Conservation (phyloP, 495 filamentous ascomycete species). For the Podospora didyma region DNA sequence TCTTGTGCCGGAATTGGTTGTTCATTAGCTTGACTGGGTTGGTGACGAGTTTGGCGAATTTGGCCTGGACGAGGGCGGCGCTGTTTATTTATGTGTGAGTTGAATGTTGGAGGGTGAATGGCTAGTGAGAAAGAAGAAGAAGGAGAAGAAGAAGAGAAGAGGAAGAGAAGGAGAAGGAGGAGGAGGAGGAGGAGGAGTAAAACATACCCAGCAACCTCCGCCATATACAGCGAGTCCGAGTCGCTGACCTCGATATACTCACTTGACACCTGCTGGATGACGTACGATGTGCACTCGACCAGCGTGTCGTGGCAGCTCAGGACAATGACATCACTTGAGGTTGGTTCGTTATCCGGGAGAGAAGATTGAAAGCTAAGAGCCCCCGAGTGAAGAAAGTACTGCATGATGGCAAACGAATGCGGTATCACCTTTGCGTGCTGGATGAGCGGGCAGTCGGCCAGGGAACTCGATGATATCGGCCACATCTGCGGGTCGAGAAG, state of each 20-base stretch:
- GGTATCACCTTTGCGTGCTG: slow-evolving; percentile 4
- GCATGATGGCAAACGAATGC: slow-evolving; percentile 1
- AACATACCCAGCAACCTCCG: slow-evolving; percentile 3
- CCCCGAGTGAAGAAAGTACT: not conserved
- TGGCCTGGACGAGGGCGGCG: not conserved
- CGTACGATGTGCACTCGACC: not conserved
- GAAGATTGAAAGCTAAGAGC: not conserved
- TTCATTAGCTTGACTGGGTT: slow-evolving; percentile 3
- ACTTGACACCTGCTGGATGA: not conserved
- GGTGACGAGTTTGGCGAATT: not conserved
- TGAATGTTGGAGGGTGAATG: not conserved
- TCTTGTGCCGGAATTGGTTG: not conserved
- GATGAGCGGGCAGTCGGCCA: slow-evolving; percentile 1
- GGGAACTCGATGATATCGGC: not conserved
- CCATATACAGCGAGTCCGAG: slow-evolving; percentile 3
- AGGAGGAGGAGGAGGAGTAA: too few relatives aligned
- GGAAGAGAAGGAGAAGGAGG: too few relatives aligned
- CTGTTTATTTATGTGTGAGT: not conserved
- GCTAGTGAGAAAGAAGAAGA: not conserved
- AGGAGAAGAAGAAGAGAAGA: too few relatives aligned
- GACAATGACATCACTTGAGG: not conserved
- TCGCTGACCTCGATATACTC: not conserved
- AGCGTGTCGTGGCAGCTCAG: slow-evolving; percentile 4
- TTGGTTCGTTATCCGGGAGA: not conserved
- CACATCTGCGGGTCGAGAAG: slow-evolving; percentile 1